A percentile compares a stretch with the other conserved stretches of the same genome.
Conservation (phyloP, 1,284 basidiomycete genomes). For the Ustilago trichophora region DNA sequence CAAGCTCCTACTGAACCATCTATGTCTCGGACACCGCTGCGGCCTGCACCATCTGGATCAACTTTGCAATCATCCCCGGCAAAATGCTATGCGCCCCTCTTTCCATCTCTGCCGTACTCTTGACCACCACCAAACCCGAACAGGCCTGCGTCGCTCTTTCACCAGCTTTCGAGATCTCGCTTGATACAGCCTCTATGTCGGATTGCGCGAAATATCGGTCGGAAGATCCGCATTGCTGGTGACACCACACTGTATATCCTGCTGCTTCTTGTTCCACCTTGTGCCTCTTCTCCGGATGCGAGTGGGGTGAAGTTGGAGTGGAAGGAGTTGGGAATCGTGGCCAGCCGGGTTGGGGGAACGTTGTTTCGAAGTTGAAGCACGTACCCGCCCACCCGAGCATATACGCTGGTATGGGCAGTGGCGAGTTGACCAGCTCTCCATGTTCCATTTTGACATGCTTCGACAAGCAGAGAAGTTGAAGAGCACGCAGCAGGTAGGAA, state of each 20-base stretch:
- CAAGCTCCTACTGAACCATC: too few species aligned
- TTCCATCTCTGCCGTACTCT: slow-evolving; percentile 13
- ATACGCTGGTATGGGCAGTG: slow-evolving; percentile 9
- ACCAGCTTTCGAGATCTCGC: slow-evolving; percentile 2
- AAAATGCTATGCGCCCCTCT: slow-evolving; percentile 9
- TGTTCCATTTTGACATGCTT: neutral
- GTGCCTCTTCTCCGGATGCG: neutral
- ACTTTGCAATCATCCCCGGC: slow-evolving; percentile 14
- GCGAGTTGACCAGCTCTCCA: neutral
- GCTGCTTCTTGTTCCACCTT: neutral
- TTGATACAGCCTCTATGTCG: slow-evolving; percentile 8
- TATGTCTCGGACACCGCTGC: neutral
- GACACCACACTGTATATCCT: slow-evolving; percentile 3
- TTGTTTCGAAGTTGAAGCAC: slow-evolving; percentile 1
- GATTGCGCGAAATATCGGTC: slow-evolving; percentile 19
- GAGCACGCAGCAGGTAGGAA: slow-evolving; percentile 4
- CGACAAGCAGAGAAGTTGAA: slow-evolving; percentile 1
- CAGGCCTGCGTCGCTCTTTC: neutral
- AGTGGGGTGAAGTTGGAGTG: neutral
- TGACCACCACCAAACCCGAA: neutral
- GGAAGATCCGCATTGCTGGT: slow-evolving; percentile 19
- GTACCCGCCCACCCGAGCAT: slow-evolving; percentile 16
- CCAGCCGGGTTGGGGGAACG: slow-evolving; percentile 10
- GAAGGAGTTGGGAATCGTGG: too few species aligned
- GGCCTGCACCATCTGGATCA: slow-evolving; percentile 23